Conservation (phyloP, 1,284 basidiomycete genomes). For the Serendipita sp. region DNA sequence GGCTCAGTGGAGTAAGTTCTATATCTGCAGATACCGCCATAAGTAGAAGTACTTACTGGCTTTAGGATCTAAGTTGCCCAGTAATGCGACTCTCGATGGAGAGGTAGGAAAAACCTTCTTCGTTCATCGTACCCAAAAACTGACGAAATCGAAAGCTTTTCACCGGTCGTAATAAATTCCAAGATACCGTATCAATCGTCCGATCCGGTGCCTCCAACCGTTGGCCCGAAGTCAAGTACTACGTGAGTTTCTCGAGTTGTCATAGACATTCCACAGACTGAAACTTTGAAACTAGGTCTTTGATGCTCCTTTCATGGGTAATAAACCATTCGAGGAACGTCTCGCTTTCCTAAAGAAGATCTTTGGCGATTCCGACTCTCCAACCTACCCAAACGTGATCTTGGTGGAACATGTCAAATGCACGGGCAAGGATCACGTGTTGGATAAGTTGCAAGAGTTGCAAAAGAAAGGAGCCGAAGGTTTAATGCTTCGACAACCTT, state of each 20-base stretch:
- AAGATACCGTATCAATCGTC: slow-evolving; percentile 44
- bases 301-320: slow-evolving; percentile 42
- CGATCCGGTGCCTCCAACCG: slow-evolving; percentile 30
- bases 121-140: slow-evolving; percentile 13
- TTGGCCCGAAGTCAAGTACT: slow-evolving; percentile 46
- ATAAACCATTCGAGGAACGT: slow-evolving; percentile 42
- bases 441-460: slow-evolving; percentile 38
- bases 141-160: slow-evolving; percentile 27
- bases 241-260: slow-evolving; percentile 24
- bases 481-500: slow-evolving; percentile 47
- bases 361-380: slow-evolving; percentile 32
- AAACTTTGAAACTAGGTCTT: slow-evolving; percentile 32
- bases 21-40: background rate
- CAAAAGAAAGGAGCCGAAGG: slow-evolving; percentile 48
- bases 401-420: slow-evolving; percentile 42
- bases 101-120: slow-evolving; percentile 24
- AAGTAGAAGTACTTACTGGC: background rate
- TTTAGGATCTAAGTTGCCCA: slow-evolving; percentile 37
- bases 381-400: slow-evolving; percentile 30
- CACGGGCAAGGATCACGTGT: slow-evolving; percentile 34
- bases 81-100: slow-evolving; percentile 43
- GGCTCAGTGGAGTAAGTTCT: slow-evolving; percentile 29
- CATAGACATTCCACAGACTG: background rate
- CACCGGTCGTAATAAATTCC: slow-evolving; percentile 42
- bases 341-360: slow-evolving; percentile 31